Evolutionary conservation across 805 yeast genomes (phyloP), one percentile per base, ranked within the genome.

Genomic region (Wickerhamomyces xylosicus): DNA sequence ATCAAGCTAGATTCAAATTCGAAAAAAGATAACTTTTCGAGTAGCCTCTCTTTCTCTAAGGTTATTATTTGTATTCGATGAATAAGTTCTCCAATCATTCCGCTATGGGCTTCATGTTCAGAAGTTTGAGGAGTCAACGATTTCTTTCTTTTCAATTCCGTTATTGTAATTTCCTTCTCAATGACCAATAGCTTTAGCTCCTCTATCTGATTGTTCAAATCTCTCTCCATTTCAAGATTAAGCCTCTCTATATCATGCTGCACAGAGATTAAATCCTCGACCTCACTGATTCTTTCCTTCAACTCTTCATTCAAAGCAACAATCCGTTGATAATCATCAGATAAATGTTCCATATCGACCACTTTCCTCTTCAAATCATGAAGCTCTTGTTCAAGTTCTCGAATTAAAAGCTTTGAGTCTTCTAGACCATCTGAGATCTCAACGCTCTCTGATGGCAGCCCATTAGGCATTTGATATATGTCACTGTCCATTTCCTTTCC

Each of bases 211-310:
- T 47, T 40, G 13, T 60, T 57, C 13, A 76, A 54, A 19, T 72
- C 73, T 4, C 44, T 41, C 42, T 74, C 78, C 1, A 70, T 57
- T 14, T 60, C 63, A 2, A 49, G 19, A 38, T 69, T 74, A 21
- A 58, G 53, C 16, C 60, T 64, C 37, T 72, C 77, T 28, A 75
- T 49, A 35, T 71, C 72, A 33, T 57, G 62, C 39, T 76, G 75
- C 13, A 77, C 50, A 22, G 63, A 66, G 40, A 69, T 70, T 25
- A 77, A 46, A 41, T 72, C 77, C 32, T 67, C 71, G 18, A 73
- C 51, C 31, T 72, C 77, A 1, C 57, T 49, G 0, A 77, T 50
- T 2, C 70, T 63, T 4, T 44, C 41, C 19, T 59, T 54, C n/a
- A 74, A 49, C 3, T 43, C 40, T 0, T 41, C 36, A 3, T 74